These are phyloP conservation scores for Clitopilus hobsonii DNA, from an alignment of 768 basidiomycete genomes.

Conservation along the genomic window DNA sequence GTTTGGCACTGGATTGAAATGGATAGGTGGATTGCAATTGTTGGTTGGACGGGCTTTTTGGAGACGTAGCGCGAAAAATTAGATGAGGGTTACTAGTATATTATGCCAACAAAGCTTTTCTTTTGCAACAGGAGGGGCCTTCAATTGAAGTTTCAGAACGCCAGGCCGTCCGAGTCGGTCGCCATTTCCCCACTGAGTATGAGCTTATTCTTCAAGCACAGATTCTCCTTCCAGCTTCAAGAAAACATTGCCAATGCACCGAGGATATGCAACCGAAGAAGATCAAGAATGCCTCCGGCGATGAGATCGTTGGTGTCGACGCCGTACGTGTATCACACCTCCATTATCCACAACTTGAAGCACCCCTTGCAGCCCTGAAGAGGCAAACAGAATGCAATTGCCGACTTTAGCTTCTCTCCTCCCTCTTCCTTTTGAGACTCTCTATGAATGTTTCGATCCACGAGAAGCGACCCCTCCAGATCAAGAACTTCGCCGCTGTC, in stretches of 20 bases:
- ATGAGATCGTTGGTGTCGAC: constrained; percentile 98
- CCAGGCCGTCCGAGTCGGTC: constrained; percentile 97
- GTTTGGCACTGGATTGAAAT: constrained; percentile 8
- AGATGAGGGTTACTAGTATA: neutral
- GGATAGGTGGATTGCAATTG: constrained; percentile 21
- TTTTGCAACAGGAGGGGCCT: constrained; percentile 76
- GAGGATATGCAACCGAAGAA: constrained; percentile 83
- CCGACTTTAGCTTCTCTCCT: constrained; percentile 36
- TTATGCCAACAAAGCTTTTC: constrained; percentile 10
- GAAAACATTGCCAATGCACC: constrained; percentile 94
- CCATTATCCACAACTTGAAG: neutral
- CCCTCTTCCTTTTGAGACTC: constrained; percentile 19
- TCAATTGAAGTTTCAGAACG: too few relatives aligned
- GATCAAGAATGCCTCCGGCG: constrained; percentile 99
- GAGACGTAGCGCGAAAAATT: constrained; percentile 19
- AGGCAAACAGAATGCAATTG: constrained; percentile 78
- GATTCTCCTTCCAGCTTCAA: constrained; percentile 99
- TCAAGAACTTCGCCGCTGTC: constrained; percentile 99
- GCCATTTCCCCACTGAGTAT: constrained; percentile 90
- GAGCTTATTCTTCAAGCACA: constrained; percentile 97
- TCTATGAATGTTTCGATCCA: constrained; percentile 65
- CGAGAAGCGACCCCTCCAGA: constrained; percentile 96
- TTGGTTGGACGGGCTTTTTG: constrained; percentile 24
- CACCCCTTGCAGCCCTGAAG: constrained; percentile 75
- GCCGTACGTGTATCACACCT: constrained; percentile 70